These are phyloP conservation scores for Xylaria acuta DNA, from an alignment of 495 filamentous ascomycete species.

Conservation along the genomic window DNA sequence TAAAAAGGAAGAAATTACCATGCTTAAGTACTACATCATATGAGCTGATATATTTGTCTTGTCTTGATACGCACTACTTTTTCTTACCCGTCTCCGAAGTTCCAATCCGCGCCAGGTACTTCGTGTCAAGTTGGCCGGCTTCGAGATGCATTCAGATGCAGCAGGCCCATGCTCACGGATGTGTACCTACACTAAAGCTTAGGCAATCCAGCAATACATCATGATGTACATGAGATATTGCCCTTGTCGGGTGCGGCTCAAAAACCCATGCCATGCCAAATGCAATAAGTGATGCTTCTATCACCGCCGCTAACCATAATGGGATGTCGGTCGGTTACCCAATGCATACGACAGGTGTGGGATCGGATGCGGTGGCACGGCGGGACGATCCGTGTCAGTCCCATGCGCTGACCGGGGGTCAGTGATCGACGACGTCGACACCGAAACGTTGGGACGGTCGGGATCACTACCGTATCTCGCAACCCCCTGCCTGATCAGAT, in stretches of 20 bases:
- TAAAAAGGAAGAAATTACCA: background rate
- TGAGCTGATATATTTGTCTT: background rate
- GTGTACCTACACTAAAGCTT: background rate
- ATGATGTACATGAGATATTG: background rate
- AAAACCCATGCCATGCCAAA: conserved; percentile 1
- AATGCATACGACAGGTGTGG: background rate
- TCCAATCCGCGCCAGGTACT: background rate
- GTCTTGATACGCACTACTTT: background rate
- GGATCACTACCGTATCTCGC: background rate
- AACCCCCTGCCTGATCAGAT: background rate
- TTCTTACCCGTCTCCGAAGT: background rate
- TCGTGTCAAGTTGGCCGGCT: background rate
- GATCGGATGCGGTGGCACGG: background rate
- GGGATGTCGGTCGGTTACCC: background rate
- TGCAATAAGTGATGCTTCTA: background rate
- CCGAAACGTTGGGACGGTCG: conserved; percentile 5
- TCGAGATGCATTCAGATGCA: background rate
- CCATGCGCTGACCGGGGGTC: background rate
- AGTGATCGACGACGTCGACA: background rate
- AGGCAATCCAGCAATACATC: background rate
- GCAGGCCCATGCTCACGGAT: background rate
- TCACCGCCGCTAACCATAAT: background rate
- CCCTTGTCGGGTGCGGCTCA: background rate
- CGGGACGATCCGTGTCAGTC: conserved; percentile 7
- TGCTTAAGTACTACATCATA: background rate